phyloP scores from a whole-genome alignment of 2,329 filamentous ascomycete species.

The Penicillium sp. region DNA sequence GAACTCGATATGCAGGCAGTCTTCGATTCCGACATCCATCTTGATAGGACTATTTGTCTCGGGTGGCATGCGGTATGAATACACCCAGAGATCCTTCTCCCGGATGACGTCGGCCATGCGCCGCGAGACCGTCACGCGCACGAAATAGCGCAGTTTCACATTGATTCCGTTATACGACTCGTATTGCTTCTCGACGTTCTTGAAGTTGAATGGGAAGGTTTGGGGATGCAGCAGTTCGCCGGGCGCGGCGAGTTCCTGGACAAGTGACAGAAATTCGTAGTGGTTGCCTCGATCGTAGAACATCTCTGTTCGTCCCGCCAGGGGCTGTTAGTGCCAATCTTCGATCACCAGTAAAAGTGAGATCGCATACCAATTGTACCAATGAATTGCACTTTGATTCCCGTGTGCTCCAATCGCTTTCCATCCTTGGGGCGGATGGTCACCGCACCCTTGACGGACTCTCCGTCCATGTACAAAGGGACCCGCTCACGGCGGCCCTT shows the following conservation, averaged over 20 bases:
- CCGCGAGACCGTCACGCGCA: conserved; percentile 92
- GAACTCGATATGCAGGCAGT: conserved; percentile 98
- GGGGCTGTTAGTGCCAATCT: conserved; percentile 1
- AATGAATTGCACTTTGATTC: conserved; percentile 99
- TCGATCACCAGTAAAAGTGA: neutral
- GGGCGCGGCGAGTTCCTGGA: conserved; percentile 93
- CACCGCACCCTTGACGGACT: conserved; percentile 95
- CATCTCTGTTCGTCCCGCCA: conserved; percentile 71
- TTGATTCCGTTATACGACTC: conserved; percentile 99
- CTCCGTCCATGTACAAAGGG: conserved; percentile 95
- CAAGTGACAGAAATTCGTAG: conserved; percentile 97
- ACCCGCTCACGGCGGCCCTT: conserved; percentile 98
- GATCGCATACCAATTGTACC: conserved; percentile 76
- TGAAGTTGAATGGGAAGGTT: conserved; percentile 99
- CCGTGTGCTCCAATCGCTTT: conserved; percentile 95
- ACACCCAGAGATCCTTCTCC: conserved; percentile 99
- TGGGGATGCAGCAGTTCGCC: conserved; percentile 98
- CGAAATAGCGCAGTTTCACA: conserved; percentile 97
- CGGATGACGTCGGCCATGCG: conserved; percentile 98
- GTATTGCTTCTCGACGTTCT: conserved; percentile 99
- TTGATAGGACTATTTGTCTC: conserved; percentile 99
- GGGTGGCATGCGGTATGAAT: conserved; percentile 95
- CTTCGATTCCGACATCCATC: conserved; percentile 99
- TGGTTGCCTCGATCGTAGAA: conserved; percentile 99
- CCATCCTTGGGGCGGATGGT: conserved; percentile 97